Percentiles rank a stretch among this genome's conserved stretches.
Evolutionary conservation across 495 filamentous ascomycete species (phyloP).

Genomic region (Tetracladium marchalianum): DNA sequence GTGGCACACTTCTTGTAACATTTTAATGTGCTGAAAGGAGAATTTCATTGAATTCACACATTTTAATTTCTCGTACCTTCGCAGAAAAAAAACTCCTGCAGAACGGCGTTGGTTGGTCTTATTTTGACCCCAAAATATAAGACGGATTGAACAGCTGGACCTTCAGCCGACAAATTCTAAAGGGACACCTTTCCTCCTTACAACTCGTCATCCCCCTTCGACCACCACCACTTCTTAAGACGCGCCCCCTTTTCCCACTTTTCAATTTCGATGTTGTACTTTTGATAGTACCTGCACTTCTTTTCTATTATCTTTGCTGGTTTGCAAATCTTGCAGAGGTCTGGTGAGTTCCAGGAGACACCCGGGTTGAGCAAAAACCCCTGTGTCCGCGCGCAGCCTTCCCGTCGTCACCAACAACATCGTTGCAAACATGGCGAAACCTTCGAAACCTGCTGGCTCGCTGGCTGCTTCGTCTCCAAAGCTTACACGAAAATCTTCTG

Average conservation of each 20-base stretch:
- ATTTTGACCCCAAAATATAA: too few relatives aligned
- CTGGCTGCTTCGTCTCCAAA: not conserved
- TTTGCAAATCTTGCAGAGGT: conserved; percentile 3
- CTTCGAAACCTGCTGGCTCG: conserved; percentile 7
- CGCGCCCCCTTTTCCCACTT: not conserved
- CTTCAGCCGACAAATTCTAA: too few relatives aligned
- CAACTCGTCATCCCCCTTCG: conserved; percentile 2
- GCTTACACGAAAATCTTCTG: not conserved
- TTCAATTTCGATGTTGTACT: conserved; percentile 15
- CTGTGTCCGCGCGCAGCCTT: conserved; percentile 9
- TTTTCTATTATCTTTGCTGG: conserved; percentile 16
- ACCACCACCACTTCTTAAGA: not conserved
- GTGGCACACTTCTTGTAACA: too few relatives aligned
- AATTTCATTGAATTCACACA: too few relatives aligned
- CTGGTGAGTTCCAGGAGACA: conserved; percentile 8
- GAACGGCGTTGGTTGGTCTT: too few relatives aligned
- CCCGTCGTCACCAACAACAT: not conserved
- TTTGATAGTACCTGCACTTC: conserved; percentile 19
- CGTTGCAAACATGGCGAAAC: conserved; percentile 13
- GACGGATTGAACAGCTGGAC: too few relatives aligned
- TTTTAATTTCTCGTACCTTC: too few relatives aligned
- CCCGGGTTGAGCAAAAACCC: conserved; percentile 3
- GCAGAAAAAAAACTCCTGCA: too few relatives aligned
- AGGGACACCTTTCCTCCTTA: not conserved
- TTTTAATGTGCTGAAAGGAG: too few relatives aligned